A percentile compares a stretch with the other conserved stretches of the same genome.
These are phyloP conservation scores for Actinidia arguta DNA, from an alignment of 179 eudicot genomes.

Conservation along the genomic window DNA sequence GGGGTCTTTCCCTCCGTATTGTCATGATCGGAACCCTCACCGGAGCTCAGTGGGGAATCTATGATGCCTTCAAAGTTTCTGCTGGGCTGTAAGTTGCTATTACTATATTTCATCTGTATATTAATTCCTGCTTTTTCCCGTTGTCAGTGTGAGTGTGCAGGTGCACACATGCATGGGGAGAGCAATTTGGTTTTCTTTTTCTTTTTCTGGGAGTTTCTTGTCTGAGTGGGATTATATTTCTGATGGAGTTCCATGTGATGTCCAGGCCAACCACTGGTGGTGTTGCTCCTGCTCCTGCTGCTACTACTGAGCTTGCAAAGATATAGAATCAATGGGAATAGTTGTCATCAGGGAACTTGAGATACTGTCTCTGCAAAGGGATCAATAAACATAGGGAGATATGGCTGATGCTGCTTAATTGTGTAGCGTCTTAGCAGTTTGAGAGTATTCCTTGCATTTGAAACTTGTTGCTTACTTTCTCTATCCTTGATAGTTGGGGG, in stretches of 20 bases:
- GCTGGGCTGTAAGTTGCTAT: constrained; percentile 85
- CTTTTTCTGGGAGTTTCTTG: neutral
- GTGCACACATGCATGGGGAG: too few species aligned
- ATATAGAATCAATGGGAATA: constrained; percentile 23
- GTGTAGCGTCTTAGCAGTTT: neutral
- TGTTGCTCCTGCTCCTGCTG: constrained; percentile 50
- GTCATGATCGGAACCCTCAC: constrained; percentile 96
- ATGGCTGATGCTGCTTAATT: constrained; percentile 21
- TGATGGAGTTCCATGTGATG: constrained; percentile 9
- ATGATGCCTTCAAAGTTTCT: constrained; percentile 93
- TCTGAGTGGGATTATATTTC: neutral
- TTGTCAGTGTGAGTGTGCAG: too few species aligned
- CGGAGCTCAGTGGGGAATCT: constrained; percentile 97
- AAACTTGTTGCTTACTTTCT: neutral
- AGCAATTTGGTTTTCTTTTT: too few species aligned
- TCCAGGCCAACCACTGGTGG: constrained; percentile 75
- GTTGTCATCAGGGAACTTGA: neutral
- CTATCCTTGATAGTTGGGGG: neutral
- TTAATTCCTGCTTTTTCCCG: neutral
- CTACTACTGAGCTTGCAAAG: constrained; percentile 34
- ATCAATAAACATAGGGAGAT: constrained; percentile 25
- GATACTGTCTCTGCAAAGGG: neutral
- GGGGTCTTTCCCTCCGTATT: constrained; percentile 94
- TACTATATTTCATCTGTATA: neutral
- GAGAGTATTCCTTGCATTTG: constrained; percentile 22